Evolutionary conservation across 2,329 filamentous ascomycete species (phyloP).

Genomic region (Fusarium xylarioides): DNA sequence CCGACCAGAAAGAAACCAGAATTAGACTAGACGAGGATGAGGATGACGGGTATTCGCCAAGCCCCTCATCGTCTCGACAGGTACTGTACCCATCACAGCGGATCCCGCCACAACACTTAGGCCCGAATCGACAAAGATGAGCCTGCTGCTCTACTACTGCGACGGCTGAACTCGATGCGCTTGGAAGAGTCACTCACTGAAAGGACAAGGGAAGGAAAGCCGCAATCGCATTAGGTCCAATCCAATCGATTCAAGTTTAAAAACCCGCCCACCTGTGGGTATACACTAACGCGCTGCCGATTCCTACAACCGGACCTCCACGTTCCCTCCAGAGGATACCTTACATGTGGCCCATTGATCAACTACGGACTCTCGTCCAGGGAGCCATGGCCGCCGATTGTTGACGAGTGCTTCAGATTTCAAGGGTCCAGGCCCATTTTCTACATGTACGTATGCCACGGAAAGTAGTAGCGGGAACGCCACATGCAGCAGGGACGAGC

Average conservation of each 20-base stretch:
- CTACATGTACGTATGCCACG: conserved; percentile 1
- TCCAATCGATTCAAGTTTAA: not conserved
- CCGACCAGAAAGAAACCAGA: conserved; percentile 12
- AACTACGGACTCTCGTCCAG: not conserved
- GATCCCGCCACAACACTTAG: conserved; percentile 33
- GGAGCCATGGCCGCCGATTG: conserved; percentile 16
- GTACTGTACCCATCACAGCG: conserved; percentile 28
- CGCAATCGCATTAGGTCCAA: not conserved
- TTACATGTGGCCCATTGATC: not conserved
- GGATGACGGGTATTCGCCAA: conserved; percentile 22
- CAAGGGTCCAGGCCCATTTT: conserved; percentile 29
- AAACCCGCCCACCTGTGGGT: not conserved
- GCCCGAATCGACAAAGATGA: conserved; percentile 34
- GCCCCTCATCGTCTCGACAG: conserved; percentile 21
- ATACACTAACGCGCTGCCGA: conserved; percentile 3
- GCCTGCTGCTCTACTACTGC: not conserved
- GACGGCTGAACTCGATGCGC: conserved; percentile 20
- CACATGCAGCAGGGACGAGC: not conserved
- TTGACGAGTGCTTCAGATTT: conserved; percentile 25
- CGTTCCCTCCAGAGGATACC: not conserved
- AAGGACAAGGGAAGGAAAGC: not conserved
- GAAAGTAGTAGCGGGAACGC: not conserved
- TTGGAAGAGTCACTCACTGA: conserved; percentile 17
- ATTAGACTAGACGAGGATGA: not conserved
- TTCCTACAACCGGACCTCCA: conserved; percentile 14